Evolutionary conservation across 2,329 filamentous ascomycete species (phyloP).

Genomic region (Celoporthe dispersa): DNA sequence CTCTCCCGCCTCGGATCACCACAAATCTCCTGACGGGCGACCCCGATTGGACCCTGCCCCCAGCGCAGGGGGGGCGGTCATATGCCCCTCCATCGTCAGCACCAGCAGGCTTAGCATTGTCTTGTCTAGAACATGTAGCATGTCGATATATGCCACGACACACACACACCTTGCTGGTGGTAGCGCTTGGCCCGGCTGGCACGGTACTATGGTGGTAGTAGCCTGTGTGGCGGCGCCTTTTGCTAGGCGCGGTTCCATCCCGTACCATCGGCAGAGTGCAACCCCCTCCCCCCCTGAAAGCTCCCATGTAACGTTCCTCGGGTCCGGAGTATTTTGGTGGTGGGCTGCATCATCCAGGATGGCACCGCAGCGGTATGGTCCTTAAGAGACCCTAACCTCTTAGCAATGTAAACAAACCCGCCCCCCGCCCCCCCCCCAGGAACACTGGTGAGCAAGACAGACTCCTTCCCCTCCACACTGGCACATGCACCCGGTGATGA

Average conservation of each 20-base stretch:
- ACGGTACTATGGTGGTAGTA: not conserved
- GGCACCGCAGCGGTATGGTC: not conserved
- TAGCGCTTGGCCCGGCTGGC: not conserved
- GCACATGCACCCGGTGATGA: too few relatives aligned
- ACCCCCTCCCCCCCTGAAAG: not conserved
- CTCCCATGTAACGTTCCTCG: slow-evolving; percentile 15
- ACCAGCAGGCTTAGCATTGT: not conserved
- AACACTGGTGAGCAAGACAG: too few relatives aligned
- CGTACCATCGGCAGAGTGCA: too few relatives aligned
- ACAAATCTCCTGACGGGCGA: not conserved
- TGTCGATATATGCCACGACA: not conserved
- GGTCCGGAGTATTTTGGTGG: not conserved
- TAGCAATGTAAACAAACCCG: too few relatives aligned
- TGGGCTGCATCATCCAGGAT: not conserved
- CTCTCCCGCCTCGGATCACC: not conserved
- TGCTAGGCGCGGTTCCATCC: not conserved
- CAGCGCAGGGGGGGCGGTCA: not conserved
- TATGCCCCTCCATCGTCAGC: not conserved
- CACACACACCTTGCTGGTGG: not conserved
- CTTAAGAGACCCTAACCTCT: not conserved
- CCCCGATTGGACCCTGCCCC: not conserved
- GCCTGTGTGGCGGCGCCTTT: not conserved
- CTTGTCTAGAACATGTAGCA: not conserved
- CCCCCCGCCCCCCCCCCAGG: not conserved
- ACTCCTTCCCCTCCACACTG: too few relatives aligned